A percentile compares a stretch with the other conserved stretches of the same genome.
phyloP scores from a whole-genome alignment of 768 basidiomycete genomes.

The Boletus rubescentipes region DNA sequence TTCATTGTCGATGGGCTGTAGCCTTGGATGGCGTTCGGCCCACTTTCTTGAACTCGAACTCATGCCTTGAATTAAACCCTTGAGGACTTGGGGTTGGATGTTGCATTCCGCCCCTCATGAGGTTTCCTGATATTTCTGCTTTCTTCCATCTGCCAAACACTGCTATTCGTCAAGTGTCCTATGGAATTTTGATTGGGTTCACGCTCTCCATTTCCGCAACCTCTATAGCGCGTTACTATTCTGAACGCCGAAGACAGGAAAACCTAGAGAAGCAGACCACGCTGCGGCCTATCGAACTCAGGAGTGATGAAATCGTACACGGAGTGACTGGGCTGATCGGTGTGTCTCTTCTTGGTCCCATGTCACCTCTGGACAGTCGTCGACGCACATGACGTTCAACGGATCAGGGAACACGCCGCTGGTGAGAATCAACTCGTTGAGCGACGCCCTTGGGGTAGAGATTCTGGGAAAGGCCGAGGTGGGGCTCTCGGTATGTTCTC shows the following conservation, averaged over 20 bases:
- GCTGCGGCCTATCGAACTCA: slow-evolving; percentile 63
- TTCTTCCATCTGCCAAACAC: slow-evolving; percentile 25
- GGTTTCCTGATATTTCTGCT: slow-evolving; percentile 5
- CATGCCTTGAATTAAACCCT: no score
- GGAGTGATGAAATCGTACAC: slow-evolving; percentile 73
- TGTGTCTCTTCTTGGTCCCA: slow-evolving; percentile 31
- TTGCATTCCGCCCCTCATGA: slow-evolving; percentile 8
- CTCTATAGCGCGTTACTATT: slow-evolving; percentile 55
- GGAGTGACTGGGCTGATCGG: slow-evolving; percentile 88
- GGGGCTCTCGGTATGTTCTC: slow-evolving; percentile 2
- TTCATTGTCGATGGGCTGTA: no score
- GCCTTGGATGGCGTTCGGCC: no score
- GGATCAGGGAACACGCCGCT: slow-evolving; percentile 88
- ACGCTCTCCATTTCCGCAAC: slow-evolving; percentile 73
- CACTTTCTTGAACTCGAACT: no score
- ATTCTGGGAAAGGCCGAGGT: slow-evolving; percentile 97
- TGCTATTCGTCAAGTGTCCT: slow-evolving; percentile 36
- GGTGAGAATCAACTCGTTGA: slow-evolving; percentile 87
- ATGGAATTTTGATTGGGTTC: slow-evolving; percentile 70
- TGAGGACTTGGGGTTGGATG: no score
- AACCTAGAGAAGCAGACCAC: slow-evolving; percentile 29
- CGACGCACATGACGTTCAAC: neutral
- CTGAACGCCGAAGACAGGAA: slow-evolving; percentile 47
- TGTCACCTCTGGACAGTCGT: neutral
- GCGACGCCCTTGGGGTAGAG: slow-evolving; percentile 88